phyloP scores from a whole-genome alignment of 164 flowering plant species.

The Brasenia schreberi region DNA sequence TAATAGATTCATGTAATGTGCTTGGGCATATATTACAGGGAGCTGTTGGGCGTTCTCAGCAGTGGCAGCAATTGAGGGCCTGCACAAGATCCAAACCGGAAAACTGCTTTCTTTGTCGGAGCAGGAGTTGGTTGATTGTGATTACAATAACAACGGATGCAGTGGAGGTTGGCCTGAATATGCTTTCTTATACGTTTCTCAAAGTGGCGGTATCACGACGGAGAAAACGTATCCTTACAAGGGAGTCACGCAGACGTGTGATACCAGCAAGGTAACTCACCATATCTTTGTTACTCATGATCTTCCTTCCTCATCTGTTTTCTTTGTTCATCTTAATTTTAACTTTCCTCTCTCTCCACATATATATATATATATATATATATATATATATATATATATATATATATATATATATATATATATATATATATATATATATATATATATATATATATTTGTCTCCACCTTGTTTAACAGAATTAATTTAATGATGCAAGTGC shows the following conservation, averaged over 20 bases:
- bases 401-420: too few species aligned
- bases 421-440: too few species aligned
- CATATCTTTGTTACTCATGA: too few species aligned
- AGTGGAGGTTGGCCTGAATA: slow-evolving; percentile 10
- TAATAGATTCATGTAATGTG: too few species aligned
- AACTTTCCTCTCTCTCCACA: too few species aligned
- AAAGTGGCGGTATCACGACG: slow-evolving; percentile 9
- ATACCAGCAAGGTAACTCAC: neutral
- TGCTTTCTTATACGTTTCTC: slow-evolving; percentile 9
- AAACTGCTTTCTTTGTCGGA: slow-evolving; percentile 19
- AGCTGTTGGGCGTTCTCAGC: slow-evolving; percentile 9
- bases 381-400: too few species aligned
- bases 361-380: too few species aligned
- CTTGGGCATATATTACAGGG: too few species aligned
- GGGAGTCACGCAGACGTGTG: slow-evolving; percentile 7
- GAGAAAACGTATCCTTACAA: slow-evolving; percentile 13
- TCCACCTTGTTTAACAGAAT: too few species aligned
- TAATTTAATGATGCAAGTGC: neutral
- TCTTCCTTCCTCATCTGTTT: too few species aligned
- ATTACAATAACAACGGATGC: slow-evolving; percentile 13
- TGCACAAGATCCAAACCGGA: slow-evolving; percentile 9
- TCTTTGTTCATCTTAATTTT: too few species aligned
- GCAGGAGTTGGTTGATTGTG: slow-evolving; percentile 24
- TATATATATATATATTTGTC: too few species aligned
- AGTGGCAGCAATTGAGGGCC: slow-evolving; percentile 18